phyloP scores from a whole-genome alignment of 2,329 filamentous ascomycete species.

The Talaromyces funiculosus region DNA sequence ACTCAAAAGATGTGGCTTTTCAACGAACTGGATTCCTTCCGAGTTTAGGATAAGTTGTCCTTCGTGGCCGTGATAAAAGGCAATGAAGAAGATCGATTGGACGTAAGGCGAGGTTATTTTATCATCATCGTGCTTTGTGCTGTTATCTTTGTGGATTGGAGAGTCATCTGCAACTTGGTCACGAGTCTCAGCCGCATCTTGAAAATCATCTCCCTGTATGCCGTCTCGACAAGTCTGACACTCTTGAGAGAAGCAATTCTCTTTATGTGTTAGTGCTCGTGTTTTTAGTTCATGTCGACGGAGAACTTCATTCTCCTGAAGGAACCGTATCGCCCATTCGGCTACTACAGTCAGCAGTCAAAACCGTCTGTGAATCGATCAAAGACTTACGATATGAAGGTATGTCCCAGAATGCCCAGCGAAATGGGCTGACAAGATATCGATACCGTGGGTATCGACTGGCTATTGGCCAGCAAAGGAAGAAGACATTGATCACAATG shows the following conservation, averaged over 20 bases:
- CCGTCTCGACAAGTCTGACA: not conserved
- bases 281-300: constrained; percentile 9
- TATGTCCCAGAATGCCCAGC: constrained; percentile 36
- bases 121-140: not conserved
- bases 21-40: constrained; percentile 12
- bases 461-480: constrained; percentile 31
- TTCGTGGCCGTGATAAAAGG: constrained; percentile 6
- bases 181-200: constrained; percentile 8
- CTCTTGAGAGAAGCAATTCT: not conserved
- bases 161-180: not conserved
- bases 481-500: constrained; percentile 30
- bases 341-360: not conserved
- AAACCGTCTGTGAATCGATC: not conserved
- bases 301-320: constrained; percentile 14
- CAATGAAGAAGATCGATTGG: not conserved
- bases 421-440: constrained; percentile 29
- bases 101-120: not conserved
- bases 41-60: constrained; percentile 11
- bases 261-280: not conserved
- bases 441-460: constrained; percentile 33
- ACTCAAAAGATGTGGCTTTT: constrained; percentile 4
- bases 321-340: constrained; percentile 15
- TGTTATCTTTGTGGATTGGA: not conserved
- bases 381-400: constrained; percentile 26
- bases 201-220: not conserved